Conservation (phyloP, 768 basidiomycete genomes). For the Suillus variegatus region DNA sequence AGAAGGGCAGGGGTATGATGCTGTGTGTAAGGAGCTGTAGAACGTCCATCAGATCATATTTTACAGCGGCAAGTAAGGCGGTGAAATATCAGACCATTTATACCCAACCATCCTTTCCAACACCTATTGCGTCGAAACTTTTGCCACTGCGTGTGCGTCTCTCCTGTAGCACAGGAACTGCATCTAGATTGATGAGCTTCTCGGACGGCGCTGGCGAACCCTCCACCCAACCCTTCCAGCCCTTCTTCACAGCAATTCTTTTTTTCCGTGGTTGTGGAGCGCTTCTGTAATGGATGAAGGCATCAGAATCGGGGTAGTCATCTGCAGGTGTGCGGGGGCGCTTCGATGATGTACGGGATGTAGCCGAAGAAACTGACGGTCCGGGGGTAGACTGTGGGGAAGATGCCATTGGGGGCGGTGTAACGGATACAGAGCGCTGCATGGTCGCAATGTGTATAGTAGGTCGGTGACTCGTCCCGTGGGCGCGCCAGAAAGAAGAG, state of each 20-base stretch:
- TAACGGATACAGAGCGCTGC: conserved; percentile 73
- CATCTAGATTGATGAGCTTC: conserved; percentile 81
- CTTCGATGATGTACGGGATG: conserved; percentile 80
- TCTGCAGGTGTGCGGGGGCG: conserved; percentile 76
- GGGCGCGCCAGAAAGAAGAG: conserved; percentile 64
- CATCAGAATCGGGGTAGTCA: conserved; percentile 31
- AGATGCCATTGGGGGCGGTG: conserved; percentile 66
- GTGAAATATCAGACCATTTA: conserved; percentile 46
- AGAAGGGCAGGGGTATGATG: not conserved
- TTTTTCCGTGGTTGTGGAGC: conserved; percentile 54
- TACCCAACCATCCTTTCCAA: conserved; percentile 79
- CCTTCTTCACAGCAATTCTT: conserved; percentile 66
- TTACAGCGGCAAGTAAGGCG: conserved; percentile 16
- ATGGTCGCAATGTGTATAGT: conserved; percentile 70
- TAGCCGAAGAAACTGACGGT: conserved; percentile 70
- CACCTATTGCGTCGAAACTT: conserved; percentile 78
- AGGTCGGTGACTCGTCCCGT: conserved; percentile 45
- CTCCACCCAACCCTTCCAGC: conserved; percentile 92
- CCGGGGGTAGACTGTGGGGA: conserved; percentile 76
- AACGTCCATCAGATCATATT: not conserved
- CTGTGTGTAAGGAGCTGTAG: not conserved
- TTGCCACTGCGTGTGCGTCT: conserved; percentile 82
- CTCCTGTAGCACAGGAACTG: conserved; percentile 68
- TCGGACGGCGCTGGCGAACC: conserved; percentile 79
- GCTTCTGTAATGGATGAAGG: not conserved